Evolutionary conservation across 2,329 filamentous ascomycete genomes (phyloP).

Genomic region (Ceratocystis albifundus): DNA sequence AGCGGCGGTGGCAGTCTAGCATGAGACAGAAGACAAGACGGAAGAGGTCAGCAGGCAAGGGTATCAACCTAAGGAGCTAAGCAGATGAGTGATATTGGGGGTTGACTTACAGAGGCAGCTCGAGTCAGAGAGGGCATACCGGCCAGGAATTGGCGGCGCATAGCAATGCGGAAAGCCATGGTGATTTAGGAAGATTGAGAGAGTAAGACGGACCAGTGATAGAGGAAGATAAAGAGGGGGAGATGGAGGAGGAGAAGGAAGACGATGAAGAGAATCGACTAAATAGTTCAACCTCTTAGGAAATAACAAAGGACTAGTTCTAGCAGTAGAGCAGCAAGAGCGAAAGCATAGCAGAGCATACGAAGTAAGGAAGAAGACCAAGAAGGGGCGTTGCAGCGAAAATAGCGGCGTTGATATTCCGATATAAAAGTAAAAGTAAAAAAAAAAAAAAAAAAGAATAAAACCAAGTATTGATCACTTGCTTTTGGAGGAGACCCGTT

Average conservation of each 20-base stretch:
- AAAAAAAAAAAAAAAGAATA: not conserved
- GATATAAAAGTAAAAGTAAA: conserved; percentile 5
- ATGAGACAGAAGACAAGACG: not conserved
- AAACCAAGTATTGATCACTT: conserved; percentile 5
- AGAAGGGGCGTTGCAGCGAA: not conserved
- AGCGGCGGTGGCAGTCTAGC: not conserved
- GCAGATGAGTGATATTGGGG: not conserved
- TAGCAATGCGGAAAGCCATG: conserved; percentile 35
- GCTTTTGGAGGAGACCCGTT: not conserved
- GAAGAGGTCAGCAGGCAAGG: not conserved
- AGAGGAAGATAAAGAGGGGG: conserved; percentile 16
- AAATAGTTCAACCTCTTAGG: not conserved
- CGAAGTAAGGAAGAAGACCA: conserved; percentile 2
- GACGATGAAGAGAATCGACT: not conserved
- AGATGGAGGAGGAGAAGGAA: not conserved
- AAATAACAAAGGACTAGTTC: not conserved
- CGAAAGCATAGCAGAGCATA: not conserved
- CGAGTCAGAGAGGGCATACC: conserved; percentile 30
- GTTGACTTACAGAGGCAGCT: conserved; percentile 30
- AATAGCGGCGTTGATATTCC: conserved; percentile 21
- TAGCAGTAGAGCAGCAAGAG: conserved; percentile 1
- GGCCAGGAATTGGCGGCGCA: conserved; percentile 32
- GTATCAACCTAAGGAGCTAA: not conserved
- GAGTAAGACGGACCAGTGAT: not conserved
- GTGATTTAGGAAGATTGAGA: not conserved